Evolutionary conservation across 306 rosid genomes (phyloP), one percentile per base, ranked within the genome.

Genomic region (Aeschynomene evenia): DNA sequence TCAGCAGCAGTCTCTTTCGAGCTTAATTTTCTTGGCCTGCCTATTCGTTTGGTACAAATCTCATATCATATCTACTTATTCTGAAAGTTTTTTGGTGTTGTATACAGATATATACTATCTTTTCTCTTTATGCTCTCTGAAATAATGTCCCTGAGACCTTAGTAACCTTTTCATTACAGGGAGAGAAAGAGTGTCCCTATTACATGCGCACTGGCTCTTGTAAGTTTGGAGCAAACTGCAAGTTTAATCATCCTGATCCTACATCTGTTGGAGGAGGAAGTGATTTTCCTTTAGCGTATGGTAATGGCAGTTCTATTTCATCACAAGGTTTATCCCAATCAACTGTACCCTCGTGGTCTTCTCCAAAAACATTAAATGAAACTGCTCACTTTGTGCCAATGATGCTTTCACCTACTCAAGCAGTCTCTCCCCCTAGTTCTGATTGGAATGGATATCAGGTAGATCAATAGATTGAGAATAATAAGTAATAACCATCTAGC

Each of bases 211-310:
- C 71, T 9, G 97, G 97, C 58, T 90, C 96, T 73, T 94, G 98
- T 77, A 94, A 88, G 87, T 94, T 85, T 81, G 98, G 96, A 63
- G 67, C 84, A 42, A 85, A 74, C 85, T 94, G 98, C 86, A 90
- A 72, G 84, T 94, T 84, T 73, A 94, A 94, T 83, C 98, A 94
- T 71, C 98, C 98, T 4, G 96, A 94, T 79, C 98, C 98, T 68
- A 85, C 90, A 31, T 29, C 86, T 66, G 83, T 70, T 22, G 90
- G 83, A 31, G 85, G 85, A 81, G 45, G 12, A 9, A 22, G 75
- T 37, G 89, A 88, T 63, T 49, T 86, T 34, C 54, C 85, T 31
- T 63, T 91, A 4, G 83, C 87, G 29, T 84, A 28, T 79, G 83
- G 74, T 48, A 90, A 85, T 77, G 89, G 90, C 3, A 79, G 73